Base-by-base conservation (phyloP, 1,284 basidiomycete genomes). In the Marasmius fiardii region DNA sequence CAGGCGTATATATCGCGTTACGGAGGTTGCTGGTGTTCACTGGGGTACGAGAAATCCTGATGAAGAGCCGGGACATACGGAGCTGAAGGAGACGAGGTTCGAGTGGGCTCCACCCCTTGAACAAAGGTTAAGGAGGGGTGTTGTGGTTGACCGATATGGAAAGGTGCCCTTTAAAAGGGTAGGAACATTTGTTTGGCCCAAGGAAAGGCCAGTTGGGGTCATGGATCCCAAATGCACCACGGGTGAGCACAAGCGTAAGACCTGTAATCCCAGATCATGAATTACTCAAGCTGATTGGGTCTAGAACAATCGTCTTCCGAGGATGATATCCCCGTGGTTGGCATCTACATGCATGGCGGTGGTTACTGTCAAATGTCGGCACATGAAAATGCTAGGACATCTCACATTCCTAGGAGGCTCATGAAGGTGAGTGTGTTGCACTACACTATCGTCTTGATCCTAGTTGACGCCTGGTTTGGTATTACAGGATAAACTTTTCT, bases 361-460 rank as follows among this genome's bases (percentile, higher is more conserved):
- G 79, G 78, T 6, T 81, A 80, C 56, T 79, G 76, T 55, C 79
- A 81, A 54, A 80, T 80, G 77, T 80, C 78, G 21, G 79, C 78
- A 0, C 78, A 79, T 52, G 79, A 81, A 63, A 68, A 64, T 1
- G 67, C 74, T 41, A 63, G 71, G n/a, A 78, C 78, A 8, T 80
- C 77, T 1, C 68, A 74, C 53, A 76, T 81, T 47, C 79, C 79
- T 16, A 67, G 75, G 26, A 68, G 74, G 18, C 60, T 80, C 7
- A 71, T 78, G 43, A 69, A 75, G 60, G 71, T 68, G 55, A 26
- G 59, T 49, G 10, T n/a, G 5, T 21, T 7, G 33, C 23, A 10
- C 24, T 3, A 26, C n/a, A 23, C 44, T 56, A 4, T 34, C 18
- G 23, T 48, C 39, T 21, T 28, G 31, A n/a, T 37, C 33, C 16